Conservation (phyloP, 345 rosid genomes). For the Eucalyptus curtisii region DNA sequence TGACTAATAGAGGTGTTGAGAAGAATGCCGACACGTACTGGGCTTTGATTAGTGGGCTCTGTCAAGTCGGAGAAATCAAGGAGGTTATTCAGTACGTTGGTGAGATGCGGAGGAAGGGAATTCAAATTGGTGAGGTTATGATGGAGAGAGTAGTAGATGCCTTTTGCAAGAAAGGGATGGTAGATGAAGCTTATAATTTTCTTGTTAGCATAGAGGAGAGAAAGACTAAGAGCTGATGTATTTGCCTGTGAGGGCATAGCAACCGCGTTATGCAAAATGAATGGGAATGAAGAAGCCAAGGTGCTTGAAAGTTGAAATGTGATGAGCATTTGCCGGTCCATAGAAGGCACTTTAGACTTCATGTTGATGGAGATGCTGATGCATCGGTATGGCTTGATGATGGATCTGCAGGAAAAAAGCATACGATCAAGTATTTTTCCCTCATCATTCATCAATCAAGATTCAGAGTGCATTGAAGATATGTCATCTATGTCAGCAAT, state of each 20-base stretch:
- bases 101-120: constrained; percentile 25
- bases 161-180: constrained; percentile 22
- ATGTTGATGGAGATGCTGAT: neutral
- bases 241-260: neutral
- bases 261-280: neutral
- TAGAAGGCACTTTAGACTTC: neutral
- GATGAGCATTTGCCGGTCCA: neutral
- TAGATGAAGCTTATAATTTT: constrained; percentile 16
- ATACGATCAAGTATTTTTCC: neutral
- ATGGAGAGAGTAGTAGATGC: constrained; percentile 14
- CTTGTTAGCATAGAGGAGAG: constrained; percentile 19
- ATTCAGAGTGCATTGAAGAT: neutral
- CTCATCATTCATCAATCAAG: neutral
- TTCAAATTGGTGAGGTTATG: constrained; percentile 21
- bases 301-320: neutral
- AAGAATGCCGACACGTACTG: constrained; percentile 29
- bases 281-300: neutral
- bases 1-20: constrained; percentile 18
- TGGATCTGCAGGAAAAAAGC: neutral
- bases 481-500: neutral
- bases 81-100: constrained; percentile 10
- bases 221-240: constrained; percentile 2
- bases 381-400: neutral
- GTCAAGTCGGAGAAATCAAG: constrained; percentile 18
- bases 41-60: constrained; percentile 25